Base-by-base conservation (phyloP, 2,329 filamentous ascomycete species). In the Beauveria bassiana region DNA sequence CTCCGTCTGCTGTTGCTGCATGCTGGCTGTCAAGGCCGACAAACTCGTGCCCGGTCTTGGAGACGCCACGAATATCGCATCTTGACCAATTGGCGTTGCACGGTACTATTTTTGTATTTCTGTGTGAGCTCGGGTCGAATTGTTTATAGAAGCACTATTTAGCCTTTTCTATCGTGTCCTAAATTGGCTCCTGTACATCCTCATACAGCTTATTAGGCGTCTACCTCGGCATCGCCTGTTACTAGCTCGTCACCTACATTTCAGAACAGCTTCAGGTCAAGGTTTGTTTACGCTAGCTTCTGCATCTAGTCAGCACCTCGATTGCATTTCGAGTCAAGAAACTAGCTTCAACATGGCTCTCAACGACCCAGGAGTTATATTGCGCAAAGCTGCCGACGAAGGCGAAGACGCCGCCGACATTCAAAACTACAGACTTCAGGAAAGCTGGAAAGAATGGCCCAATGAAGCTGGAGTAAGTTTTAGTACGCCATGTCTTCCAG, bases 381-480 rank as follows among this genome's bases (percentile, higher is more conserved):
- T 55, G 40, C 62, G 62, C 5, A 40, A 10, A 22, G 53, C 53
- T 9, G 34, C 50, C 5, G 57, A 63, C 22, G 62, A 56, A 51
- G 58, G 45, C 6, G 38, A 57, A 24, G 62, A 63, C 16, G 49
- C 52, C 10, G 43, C 53, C 38, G 58, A 55, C 16, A 57, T 61
- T 26, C 53, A 46, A 5, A 55, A 54, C 10, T 49, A 61, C 43
- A 56, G 59, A 22, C 47, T 55, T 5, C 63, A 59, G 8, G 62
- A 61, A 22, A 61, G 66, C 8, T 74, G 70, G 55, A 63, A 66
- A 3, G 68, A 74, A 14, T 75, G 74, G 74, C 74, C 73, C 7
- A 75, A 76, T 20, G 70, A 74, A 61, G 72, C 72, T 24, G 73
- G 72, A 1, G 74, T 75, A 69, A 66, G 72, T 46, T 16, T 52